Base-by-base conservation (phyloP, 768 basidiomycete species). In the Kwoniella botswanensis region DNA sequence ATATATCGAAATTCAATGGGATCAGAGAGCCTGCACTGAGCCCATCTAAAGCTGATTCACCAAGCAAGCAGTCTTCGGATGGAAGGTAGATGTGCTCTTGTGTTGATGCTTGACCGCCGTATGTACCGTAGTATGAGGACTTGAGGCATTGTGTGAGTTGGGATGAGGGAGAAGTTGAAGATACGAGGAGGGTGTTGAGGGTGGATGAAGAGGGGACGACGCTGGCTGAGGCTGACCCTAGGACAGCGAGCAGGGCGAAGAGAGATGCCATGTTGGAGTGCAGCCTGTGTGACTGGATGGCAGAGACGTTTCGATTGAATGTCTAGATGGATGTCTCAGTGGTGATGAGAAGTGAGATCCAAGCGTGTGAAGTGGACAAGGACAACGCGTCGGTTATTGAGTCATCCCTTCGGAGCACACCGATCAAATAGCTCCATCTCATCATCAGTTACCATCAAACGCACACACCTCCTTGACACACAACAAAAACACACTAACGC, bases 41-140 rank as follows among this genome's bases (percentile, higher is more conserved):
- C 10, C 70, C 74, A 21, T 67, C 67, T 11, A 76, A 60, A 9
- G 70, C 63, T 15, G 63, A 54, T 55, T 42, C 41, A 18, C 52
- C 64, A 13, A 7, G 15, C 50, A 76, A 41, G 59, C 77, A 78
- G 44, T 72, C 71, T 35, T 70, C 62, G 1, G 66, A 42, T 11
- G 74, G 67, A 17, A 74, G 53, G 52, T 69, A 78, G 62, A 78
- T 71, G 53, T 76, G 71, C 4, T 76, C 73, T 43, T 68, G 69
- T 11, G 65, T 4, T 29, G 26, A 13, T 15, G 42, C 13, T 13
- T 59, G 63, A 2, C 68, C 68, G 17, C 73, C 73, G 43, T 71
- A 74, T 3, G 66, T 63, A 4, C 73, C 73, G 62, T 67, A 71
- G 63, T 68, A 74, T 4, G 73, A 52, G n/a, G 58, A 6, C 29